These are phyloP conservation scores for Apiotrichum gracile DNA, from an alignment of 1,284 basidiomycete genomes.

Conservation along the genomic window DNA sequence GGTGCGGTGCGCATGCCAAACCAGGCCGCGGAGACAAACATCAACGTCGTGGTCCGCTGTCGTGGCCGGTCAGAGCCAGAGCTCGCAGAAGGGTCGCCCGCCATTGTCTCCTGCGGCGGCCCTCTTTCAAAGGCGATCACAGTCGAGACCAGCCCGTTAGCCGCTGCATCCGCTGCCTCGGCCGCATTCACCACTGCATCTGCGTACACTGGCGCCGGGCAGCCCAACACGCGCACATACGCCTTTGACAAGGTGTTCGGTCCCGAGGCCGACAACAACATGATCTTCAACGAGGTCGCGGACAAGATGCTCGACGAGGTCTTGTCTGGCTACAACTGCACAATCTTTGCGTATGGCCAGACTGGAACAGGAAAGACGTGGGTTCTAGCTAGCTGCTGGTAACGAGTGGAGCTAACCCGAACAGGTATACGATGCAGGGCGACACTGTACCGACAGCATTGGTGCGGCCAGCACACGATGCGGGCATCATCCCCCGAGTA, in stretches of 20 bases:
- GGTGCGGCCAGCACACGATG: slow-evolving; percentile 78
- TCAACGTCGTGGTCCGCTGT: slow-evolving; percentile 86
- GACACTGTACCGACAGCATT: slow-evolving; percentile 69
- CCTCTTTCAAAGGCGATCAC: slow-evolving; percentile 67
- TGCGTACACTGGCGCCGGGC: slow-evolving; percentile 48
- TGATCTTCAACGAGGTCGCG: slow-evolving; percentile 92
- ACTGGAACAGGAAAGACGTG: slow-evolving; percentile 99
- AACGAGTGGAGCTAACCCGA: neutral
- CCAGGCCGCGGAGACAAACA: slow-evolving; percentile 53
- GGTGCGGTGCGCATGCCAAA: slow-evolving; percentile 2
- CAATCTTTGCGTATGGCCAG: slow-evolving; percentile 97
- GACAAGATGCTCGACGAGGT: slow-evolving; percentile 90
- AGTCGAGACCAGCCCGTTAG: slow-evolving; percentile 58
- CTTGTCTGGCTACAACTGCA: slow-evolving; percentile 92
- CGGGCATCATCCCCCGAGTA: slow-evolving; percentile 96
- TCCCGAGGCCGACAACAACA: slow-evolving; percentile 91
- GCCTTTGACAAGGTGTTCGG: slow-evolving; percentile 92
- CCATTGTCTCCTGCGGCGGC: slow-evolving; percentile 69
- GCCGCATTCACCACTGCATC: slow-evolving; percentile 49
- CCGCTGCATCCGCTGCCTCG: slow-evolving; percentile 20
- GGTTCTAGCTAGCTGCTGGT: no score
- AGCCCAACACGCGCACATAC: slow-evolving; percentile 64
- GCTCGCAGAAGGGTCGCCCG: slow-evolving; percentile 69
- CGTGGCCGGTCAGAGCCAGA: slow-evolving; percentile 62
- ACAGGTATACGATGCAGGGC: slow-evolving; percentile 90